Base-by-base conservation (phyloP, 768 basidiomycete species). In the Kwoniella europaea region DNA sequence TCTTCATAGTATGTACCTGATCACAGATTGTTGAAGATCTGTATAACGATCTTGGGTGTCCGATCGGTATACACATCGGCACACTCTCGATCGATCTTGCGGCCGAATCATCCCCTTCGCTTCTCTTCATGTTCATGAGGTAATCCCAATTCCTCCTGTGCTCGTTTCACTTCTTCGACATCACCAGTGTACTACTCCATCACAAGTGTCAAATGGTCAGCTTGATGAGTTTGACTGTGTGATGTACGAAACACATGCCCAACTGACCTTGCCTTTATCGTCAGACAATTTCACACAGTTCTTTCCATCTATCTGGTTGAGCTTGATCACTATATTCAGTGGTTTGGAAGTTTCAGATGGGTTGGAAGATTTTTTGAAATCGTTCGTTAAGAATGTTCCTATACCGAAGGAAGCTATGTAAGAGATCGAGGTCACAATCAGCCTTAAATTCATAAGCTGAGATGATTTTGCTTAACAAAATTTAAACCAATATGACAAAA, bases 251-350 rank as follows among this genome's bases (percentile, higher is more conserved):
- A 7, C 35, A 27, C 35, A 27, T 43, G 35, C 4, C 59, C 79
- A 12, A 35, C 78, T 64, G 44, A 89, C 90, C 88, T 98, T 99
- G 10, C 86, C 90, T 65, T 90, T 80, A 78, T 98, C 95, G 82
- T 98, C 97, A 66, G 93, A 94, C 76, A 99, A 89, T 85, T 99
- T 98, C 75, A 98, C 89, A 74, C 94, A 96, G 1, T 90, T 89
- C 67, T 86, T 86, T 10, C 87, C 88, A 76, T 92, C 86, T 13
- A 97, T 90, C 56, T 88, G 87, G 50, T 88, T 87, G 10, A 99
- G 86, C 79, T 98, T 98, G 85, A 98, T 94, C 60, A 99, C 96
- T 80, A 98, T 98, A 79, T 96, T 97, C 72, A 97, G 79, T 68
- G 83, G 79, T 65, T 78, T 78, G 1, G 78, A 80, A 0, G 46